A percentile compares a stretch with the other conserved stretches of the same genome.
Conservation (phyloP, 164 flowering plant species). For the Macadamia tetraphylla region DNA sequence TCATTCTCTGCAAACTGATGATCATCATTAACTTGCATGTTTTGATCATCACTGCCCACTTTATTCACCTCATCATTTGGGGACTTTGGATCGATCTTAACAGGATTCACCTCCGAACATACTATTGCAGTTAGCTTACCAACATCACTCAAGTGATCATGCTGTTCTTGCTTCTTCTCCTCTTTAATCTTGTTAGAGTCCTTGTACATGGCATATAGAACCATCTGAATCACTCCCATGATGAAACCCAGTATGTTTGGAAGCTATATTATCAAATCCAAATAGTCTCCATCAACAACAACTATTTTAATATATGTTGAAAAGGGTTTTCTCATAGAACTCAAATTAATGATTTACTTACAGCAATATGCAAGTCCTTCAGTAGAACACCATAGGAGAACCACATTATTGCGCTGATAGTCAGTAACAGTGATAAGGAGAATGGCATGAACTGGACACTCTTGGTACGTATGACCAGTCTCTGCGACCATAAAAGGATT, state of each 20-base stretch:
- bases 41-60: no score
- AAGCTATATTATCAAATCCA: slow-evolving; percentile 22
- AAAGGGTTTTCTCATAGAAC: no score
- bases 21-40: no score
- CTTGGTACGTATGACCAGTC: slow-evolving; percentile 56
- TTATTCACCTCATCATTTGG: no score
- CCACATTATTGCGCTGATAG: slow-evolving; percentile 64
- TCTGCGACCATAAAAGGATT: slow-evolving; percentile 22
- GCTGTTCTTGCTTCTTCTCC: slow-evolving; percentile 11
- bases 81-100: no score
- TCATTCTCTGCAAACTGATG: no score
- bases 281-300: no score
- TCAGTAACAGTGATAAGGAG: slow-evolving; percentile 51
- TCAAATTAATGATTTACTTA: slow-evolving; percentile 12
- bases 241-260: slow-evolving; percentile 59
- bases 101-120: no score
- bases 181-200: slow-evolving; percentile 15
- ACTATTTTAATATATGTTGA: no score
- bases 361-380: slow-evolving; percentile 52
- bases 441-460: slow-evolving; percentile 83
- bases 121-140: slow-evolving; percentile 9
- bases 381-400: slow-evolving; percentile 56
- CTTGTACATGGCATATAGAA: slow-evolving; percentile 46
- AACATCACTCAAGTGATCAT: slow-evolving; percentile 17
- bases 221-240: slow-evolving; percentile 59